phyloP scores from a whole-genome alignment of 139 green algal species.

The Chlamydomonas asymmetrica region DNA sequence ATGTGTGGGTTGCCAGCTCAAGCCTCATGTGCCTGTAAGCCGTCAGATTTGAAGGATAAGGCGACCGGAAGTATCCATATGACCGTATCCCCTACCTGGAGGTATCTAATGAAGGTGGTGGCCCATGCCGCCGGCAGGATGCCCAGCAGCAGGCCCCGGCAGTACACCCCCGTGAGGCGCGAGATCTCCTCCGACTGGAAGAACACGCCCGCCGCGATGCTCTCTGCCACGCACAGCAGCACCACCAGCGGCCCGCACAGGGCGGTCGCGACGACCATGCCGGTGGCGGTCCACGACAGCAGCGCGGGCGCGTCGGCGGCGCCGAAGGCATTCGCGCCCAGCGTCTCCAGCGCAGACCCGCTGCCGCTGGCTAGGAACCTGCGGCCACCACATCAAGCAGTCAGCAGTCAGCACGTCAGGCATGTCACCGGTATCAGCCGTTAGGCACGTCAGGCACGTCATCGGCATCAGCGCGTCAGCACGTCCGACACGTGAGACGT shows the following conservation, averaged over 20 bases:
- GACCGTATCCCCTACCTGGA: no score
- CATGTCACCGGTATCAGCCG: no score
- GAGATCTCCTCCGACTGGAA: slow-evolving; percentile 14
- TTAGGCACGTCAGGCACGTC: no score
- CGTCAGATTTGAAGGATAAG: no score
- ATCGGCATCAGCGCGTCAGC: no score
- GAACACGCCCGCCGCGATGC: slow-evolving; percentile 1
- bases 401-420: no score
- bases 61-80: no score
- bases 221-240: slow-evolving; percentile 5
- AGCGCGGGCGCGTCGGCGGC: slow-evolving; percentile 17
- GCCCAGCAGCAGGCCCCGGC: slow-evolving; percentile 31
- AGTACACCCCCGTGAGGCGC: slow-evolving; percentile 27
- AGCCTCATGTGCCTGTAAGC: no score
- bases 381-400: no score
- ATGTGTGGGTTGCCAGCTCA: no score
- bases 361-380: slow-evolving; percentile 40
- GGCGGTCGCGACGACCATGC: slow-evolving; percentile 20
- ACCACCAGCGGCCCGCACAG: slow-evolving; percentile 18
- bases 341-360: slow-evolving; percentile 38
- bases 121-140: slow-evolving; percentile 35
- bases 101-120: slow-evolving; percentile 20
- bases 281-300: slow-evolving; percentile 26
- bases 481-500: no score
- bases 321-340: slow-evolving; percentile 31